Evolutionary conservation across 129 eudicot genomes (phyloP).

Genomic region (Helianthus tuberosus): DNA sequence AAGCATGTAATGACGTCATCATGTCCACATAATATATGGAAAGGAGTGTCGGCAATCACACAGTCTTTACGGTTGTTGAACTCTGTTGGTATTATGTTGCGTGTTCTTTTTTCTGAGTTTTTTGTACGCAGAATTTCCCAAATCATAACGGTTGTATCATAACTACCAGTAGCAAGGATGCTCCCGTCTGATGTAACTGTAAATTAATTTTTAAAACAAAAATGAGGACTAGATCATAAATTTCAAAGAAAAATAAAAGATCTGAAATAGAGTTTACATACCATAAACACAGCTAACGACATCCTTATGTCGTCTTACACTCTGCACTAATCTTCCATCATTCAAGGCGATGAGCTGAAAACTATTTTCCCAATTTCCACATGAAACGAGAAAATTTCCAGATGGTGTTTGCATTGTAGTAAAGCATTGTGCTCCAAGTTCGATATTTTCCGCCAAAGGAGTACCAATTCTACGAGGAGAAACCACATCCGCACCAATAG

Average conservation of each 20-base stretch:
- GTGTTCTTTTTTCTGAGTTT: slow-evolving; percentile 62
- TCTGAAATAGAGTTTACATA: slow-evolving; percentile 29
- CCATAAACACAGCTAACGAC: slow-evolving; percentile 94
- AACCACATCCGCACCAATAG: slow-evolving; percentile 85
- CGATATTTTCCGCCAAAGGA: slow-evolving; percentile 80
- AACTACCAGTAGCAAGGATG: slow-evolving; percentile 94
- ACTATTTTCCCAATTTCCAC: slow-evolving; percentile 98
- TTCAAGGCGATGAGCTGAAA: slow-evolving; percentile 78
- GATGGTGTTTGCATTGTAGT: slow-evolving; percentile 77
- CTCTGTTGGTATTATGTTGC: slow-evolving; percentile 54
- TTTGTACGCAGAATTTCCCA: slow-evolving; percentile 79
- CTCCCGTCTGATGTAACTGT: slow-evolving; percentile 95
- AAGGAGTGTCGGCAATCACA: slow-evolving; percentile 78
- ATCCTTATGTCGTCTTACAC: slow-evolving; percentile 96
- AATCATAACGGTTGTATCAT: slow-evolving; percentile 96
- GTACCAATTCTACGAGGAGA: slow-evolving; percentile 94
- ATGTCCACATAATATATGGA: slow-evolving; percentile 92
- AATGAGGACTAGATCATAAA: background rate
- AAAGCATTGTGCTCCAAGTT: slow-evolving; percentile 94
- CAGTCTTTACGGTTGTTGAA: slow-evolving; percentile 62
- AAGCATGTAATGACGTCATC: slow-evolving; percentile 93
- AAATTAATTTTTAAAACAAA: slow-evolving; percentile 16
- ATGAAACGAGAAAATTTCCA: slow-evolving; percentile 83
- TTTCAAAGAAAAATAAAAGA: background rate
- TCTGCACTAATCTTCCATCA: slow-evolving; percentile 95